phyloP scores from a whole-genome alignment of 352 stramenopile species.

The Phytophthora podocarpi region DNA sequence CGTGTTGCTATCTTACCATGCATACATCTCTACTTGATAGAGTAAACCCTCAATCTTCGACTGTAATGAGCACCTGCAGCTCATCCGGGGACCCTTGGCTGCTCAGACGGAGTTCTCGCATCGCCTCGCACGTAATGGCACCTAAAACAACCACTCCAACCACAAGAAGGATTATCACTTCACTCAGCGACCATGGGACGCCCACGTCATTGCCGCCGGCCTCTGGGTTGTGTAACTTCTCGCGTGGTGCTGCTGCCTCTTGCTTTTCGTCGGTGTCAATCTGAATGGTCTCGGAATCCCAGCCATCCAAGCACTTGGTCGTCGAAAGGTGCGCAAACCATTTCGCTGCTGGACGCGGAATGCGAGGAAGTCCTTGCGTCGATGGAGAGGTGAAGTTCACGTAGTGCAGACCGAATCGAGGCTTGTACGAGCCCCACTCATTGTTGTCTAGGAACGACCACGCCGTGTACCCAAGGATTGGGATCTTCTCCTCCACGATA shows the following conservation, averaged over 20 bases:
- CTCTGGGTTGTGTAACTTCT: constrained; percentile 11
- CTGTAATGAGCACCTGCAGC: constrained; percentile 39
- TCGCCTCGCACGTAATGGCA: constrained; percentile 38
- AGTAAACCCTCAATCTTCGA: constrained; percentile 32
- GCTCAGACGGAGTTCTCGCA: constrained; percentile 35
- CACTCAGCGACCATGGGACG: constrained; percentile 36
- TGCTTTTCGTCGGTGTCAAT: constrained; percentile 13
- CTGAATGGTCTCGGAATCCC: constrained; percentile 2
- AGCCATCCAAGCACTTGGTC: constrained; percentile 62
- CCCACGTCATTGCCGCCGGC: constrained; percentile 3
- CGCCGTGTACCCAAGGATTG: constrained; percentile 91
- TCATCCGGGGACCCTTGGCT: constrained; percentile 24
- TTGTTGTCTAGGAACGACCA: constrained; percentile 96
- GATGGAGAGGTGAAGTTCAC: constrained; percentile 45
- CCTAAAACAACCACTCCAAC: constrained; percentile 31
- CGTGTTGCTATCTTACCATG: constrained; percentile 12
- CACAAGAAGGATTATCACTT: constrained; percentile 34
- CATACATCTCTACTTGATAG: constrained; percentile 9
- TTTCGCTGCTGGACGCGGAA: constrained; percentile 48
- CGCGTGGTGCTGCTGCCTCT: constrained; percentile 4
- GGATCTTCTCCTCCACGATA: constrained; percentile 61
- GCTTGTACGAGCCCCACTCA: constrained; percentile 89
- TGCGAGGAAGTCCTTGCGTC: constrained; percentile 36
- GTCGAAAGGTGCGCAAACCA: constrained; percentile 64
- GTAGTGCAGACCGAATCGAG: constrained; percentile 61